Percentiles rank a stretch among this genome's conserved stretches.
These are phyloP conservation scores for Gautieria morchelliformis DNA, from an alignment of 768 basidiomycete species.

Conservation along the genomic window DNA sequence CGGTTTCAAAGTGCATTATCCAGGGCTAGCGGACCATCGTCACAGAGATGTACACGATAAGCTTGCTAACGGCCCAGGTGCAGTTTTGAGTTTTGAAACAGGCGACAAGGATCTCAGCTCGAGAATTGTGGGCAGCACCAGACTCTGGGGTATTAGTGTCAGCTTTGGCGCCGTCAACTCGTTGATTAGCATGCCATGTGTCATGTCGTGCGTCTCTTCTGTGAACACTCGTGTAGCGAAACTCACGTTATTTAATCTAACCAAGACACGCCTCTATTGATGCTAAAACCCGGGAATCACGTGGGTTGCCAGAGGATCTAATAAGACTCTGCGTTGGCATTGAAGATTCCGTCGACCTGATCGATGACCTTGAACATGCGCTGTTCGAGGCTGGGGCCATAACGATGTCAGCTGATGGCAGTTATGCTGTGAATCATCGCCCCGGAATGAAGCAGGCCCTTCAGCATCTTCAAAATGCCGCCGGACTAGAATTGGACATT, in stretches of 20 bases:
- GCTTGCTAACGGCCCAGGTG: constrained; percentile 85
- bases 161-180: constrained; percentile 98
- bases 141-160: constrained; percentile 96
- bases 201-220: constrained; percentile 83
- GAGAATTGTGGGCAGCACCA: constrained; percentile 82
- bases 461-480: constrained; percentile 43
- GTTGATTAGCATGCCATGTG: constrained; percentile 97
- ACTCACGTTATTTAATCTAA: constrained; percentile 2
- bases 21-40: constrained; percentile 76
- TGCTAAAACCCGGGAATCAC: constrained; percentile 86
- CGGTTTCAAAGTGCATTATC: constrained; percentile 89
- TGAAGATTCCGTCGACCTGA: constrained; percentile 85
- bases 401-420: constrained; percentile 37
- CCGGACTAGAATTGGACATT: not conserved
- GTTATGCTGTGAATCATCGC: constrained; percentile 25
- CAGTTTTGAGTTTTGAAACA: constrained; percentile 91
- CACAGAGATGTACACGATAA: constrained; percentile 82
- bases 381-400: constrained; percentile 90
- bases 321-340: constrained; percentile 98
- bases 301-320: constrained; percentile 96
- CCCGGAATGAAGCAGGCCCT: constrained; percentile 47
- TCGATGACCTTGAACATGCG: constrained; percentile 92
- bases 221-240: not conserved
- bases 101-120: constrained; percentile 87
- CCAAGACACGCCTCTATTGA: constrained; percentile 94